phyloP scores from a whole-genome alignment of 2,329 filamentous ascomycete species.

The Ceratocystis destructans region DNA sequence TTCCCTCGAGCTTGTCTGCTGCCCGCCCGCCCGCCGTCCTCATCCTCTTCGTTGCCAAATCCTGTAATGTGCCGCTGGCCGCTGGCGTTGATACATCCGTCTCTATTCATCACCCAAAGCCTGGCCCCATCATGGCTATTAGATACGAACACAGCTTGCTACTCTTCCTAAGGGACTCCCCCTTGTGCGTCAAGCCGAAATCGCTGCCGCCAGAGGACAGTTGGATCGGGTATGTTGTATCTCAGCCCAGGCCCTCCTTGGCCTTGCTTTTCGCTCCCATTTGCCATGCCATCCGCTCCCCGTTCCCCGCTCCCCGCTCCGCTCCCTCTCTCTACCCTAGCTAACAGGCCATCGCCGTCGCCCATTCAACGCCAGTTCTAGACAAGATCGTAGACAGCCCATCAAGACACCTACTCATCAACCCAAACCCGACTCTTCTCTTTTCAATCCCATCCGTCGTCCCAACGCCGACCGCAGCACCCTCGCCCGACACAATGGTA shows the following conservation, averaged over 20 bases:
- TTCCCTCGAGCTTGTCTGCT: background rate
- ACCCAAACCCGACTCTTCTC: constrained; percentile 21
- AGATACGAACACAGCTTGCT: constrained; percentile 69
- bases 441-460: constrained; percentile 18
- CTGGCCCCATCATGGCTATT: constrained; percentile 21
- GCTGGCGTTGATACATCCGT: background rate
- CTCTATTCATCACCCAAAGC: background rate
- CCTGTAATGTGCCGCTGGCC: background rate
- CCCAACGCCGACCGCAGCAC: constrained; percentile 9
- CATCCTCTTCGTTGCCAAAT: background rate
- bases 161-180: constrained; percentile 62
- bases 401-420: constrained; percentile 17
- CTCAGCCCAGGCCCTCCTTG: too few species aligned
- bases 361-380: constrained; percentile 3
- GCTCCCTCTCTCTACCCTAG: background rate
- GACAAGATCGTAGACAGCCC: constrained; percentile 8
- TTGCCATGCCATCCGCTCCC: background rate
- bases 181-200: constrained; percentile 67
- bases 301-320: background rate
- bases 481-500: constrained; percentile 12
- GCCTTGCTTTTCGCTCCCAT: background rate
- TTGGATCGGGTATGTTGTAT: constrained; percentile 76
- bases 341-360: background rate
- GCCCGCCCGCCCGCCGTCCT: background rate
- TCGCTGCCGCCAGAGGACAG: constrained; percentile 72